These are phyloP conservation scores for Magnolia sinica DNA, from an alignment of 164 flowering plant species.

Conservation along the genomic window DNA sequence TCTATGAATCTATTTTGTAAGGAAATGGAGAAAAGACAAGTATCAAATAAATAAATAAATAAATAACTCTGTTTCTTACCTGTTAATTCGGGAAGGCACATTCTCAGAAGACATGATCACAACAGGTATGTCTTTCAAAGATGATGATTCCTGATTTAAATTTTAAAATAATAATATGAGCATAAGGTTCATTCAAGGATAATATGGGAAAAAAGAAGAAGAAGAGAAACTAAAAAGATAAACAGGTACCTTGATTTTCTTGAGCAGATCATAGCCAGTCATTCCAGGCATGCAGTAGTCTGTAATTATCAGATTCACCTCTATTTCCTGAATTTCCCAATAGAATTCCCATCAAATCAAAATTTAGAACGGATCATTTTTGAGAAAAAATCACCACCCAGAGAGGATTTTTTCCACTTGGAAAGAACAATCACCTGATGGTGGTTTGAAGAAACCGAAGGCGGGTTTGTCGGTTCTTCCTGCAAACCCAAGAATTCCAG, in stretches of 20 bases:
- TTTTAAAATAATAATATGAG: not conserved
- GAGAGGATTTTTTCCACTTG: not conserved
- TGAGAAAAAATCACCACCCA: not conserved
- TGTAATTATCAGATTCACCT: conserved; percentile 83
- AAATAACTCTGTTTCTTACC: conserved; percentile 43
- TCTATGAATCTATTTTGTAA: not conserved
- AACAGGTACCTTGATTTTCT: conserved; percentile 69
- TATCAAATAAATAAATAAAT: not conserved
- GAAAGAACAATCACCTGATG: not conserved
- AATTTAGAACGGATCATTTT: not conserved
- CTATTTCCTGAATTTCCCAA: conserved; percentile 33
- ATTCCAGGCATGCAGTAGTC: conserved; percentile 98
- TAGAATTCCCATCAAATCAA: not conserved
- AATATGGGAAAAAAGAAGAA: not conserved
- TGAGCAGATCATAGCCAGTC: conserved; percentile 91
- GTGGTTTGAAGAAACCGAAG: conserved; percentile 14
- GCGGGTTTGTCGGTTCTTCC: conserved; percentile 31
- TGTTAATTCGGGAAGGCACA: conserved; percentile 63
- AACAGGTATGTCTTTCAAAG: conserved; percentile 69
- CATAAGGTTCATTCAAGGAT: not conserved
- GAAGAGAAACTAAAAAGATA: not conserved
- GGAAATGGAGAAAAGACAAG: not conserved
- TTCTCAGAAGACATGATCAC: conserved; percentile 85
- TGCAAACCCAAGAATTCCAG: conserved; percentile 76
- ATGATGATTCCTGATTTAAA: conserved; percentile 56